phyloP scores from a whole-genome alignment of 306 rosid genomes.

The Prunus armeniaca region DNA sequence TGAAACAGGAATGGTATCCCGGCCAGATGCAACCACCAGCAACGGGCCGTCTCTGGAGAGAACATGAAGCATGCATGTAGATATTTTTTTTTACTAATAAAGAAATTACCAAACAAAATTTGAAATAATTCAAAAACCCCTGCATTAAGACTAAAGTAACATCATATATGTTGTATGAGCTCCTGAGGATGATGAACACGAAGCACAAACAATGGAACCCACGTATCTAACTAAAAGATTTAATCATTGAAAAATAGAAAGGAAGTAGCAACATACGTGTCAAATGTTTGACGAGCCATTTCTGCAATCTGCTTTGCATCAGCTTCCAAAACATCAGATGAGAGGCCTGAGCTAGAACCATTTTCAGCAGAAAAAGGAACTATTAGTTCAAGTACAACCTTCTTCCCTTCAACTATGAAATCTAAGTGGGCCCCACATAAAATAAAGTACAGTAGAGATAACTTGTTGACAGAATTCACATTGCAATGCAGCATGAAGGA shows the following conservation, averaged over 20 bases:
- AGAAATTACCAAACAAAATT: not conserved
- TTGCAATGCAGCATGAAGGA: not conserved
- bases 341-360: conserved; percentile 48
- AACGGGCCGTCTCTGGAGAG: conserved; percentile 70
- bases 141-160: not conserved
- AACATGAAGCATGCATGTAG: not conserved
- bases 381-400: conserved; percentile 1
- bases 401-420: not conserved
- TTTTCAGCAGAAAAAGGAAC: conserved; percentile 2
- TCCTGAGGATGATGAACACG: not conserved
- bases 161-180: not conserved
- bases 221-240: not conserved
- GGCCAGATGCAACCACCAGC: conserved; percentile 86
- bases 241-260: not conserved
- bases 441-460: not conserved
- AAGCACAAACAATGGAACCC: not conserved
- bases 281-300: conserved; percentile 64
- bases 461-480: not conserved
- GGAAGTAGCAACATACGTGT: conserved; percentile 10
- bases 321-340: conserved; percentile 59
- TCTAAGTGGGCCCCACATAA: not conserved
- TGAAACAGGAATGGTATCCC: conserved; percentile 80
- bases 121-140: not conserved
- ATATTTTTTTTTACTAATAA: not conserved
- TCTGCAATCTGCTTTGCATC: conserved; percentile 69